Evolutionary conservation across 2,329 filamentous ascomycete species (phyloP), one percentile per base, ranked within the genome.

Genomic region (Ascosphaera apis): DNA sequence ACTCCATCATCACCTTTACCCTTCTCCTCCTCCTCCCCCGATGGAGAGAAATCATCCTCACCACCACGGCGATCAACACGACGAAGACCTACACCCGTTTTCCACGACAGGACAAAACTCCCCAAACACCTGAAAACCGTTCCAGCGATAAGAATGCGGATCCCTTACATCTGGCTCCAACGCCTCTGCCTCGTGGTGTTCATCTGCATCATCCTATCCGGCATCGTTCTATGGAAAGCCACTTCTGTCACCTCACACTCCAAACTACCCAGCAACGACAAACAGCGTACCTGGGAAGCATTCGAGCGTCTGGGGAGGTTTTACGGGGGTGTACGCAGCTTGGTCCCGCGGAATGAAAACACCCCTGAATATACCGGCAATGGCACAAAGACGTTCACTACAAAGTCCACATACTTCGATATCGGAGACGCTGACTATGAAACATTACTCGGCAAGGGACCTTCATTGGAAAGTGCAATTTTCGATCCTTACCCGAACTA

Each of bases 241-340:
- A 28, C 25, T 13, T 8, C 25, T 28, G 25, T 13, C 32, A 41
- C 50, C n/a, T 42, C 46, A 4, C 43, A 8, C 25, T 9, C 8
- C 25, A 28, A 28, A 13, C 25, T 28, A 13, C 25, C 47, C 27
- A 47, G 48, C 19, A 42, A 50, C 34, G 0, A 68, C 9, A 8
- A 28, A 28, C 25, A 72, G 15, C 78, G 80, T 9, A 70, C 73
- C 0, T 95, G 84, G 83, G 80, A 91, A 51, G 69, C 67, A 7
- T 95, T 91, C 50, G 71, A 73, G 0, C 91, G 92, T 48, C 55
- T 98, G 41, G 76, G 75, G 40, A 68, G 84, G 42, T 98, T 93
- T 52, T 88, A 93, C 52, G 86, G 83, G 11, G 88, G 88, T 1
- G 66, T 98, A 40, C 66, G 75, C 43, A 76, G 68, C 0, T 50